Evolutionary conservation across 495 filamentous ascomycete genomes (phyloP), one percentile per base, ranked within the genome.

Genomic region (Aspergillus incahuasiensis): DNA sequence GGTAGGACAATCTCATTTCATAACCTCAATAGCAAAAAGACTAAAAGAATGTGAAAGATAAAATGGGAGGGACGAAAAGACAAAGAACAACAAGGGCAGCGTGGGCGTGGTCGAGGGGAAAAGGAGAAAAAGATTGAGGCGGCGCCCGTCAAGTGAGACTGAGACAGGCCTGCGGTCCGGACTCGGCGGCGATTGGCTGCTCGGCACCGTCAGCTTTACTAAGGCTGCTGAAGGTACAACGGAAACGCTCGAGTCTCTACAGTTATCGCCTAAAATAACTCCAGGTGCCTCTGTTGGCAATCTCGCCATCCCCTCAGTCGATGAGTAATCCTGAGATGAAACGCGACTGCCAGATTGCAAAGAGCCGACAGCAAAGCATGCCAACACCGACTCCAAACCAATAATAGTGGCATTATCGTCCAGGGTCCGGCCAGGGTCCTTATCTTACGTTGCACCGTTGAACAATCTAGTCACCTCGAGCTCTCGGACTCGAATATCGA

Each of bases 1-100:
- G 68, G 57, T 68, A 52, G 65, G 74, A 69, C 62, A 72, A 46
- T 68, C 69, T 71, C 73, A 74, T 74, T 58, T 70, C 74, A 78
- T 76, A 54, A 61, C 70, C 57, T 59, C 58, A 50, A 62, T 34
- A 24, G 46, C 43, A 28, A 39, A 21, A 24, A 30, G 6, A 55
- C 35, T 39, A 24, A 50, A 22, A 52, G 38, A 55, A 20, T 40
- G 45, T 18, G n/a, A 47, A 6, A 18, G 16, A 47, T 12, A 41
- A 35, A 43, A 21, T 16, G 20, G 32, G 24, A 21, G 21, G 52
- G 28, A 25, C 34, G 38, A 35, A 35, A 9, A 11, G 13, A 5
- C 16, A 45, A 34, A n/a, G 52, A 25, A 22, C 42, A 18, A 43
- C 1, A 54, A 38, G 34, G 19, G 8, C 30, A 25, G 42, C 16